Evolutionary conservation across 2,329 filamentous ascomycete genomes (phyloP).

Genomic region (Neurospora sp.): DNA sequence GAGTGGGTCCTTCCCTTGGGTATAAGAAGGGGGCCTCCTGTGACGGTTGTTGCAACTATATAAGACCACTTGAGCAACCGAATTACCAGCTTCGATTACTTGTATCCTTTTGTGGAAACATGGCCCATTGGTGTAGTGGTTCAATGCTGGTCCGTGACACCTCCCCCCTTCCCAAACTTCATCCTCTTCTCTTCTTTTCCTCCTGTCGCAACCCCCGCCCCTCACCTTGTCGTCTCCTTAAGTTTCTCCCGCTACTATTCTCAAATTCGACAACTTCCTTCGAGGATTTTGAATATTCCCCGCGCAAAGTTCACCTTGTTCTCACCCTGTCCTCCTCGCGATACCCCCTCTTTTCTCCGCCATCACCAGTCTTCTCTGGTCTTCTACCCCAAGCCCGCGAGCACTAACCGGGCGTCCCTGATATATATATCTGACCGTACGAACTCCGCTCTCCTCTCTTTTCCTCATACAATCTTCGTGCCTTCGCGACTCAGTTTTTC

Average conservation of each 20-base stretch:
- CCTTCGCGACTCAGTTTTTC: background rate
- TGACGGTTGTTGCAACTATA: too few species aligned
- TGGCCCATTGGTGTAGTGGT: too few species aligned
- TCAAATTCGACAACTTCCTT: background rate
- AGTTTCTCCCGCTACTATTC: background rate
- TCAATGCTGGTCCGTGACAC: too few species aligned
- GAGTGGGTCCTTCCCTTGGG: background rate
- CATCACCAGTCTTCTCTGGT: background rate
- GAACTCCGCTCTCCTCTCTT: background rate
- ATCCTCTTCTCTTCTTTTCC: background rate
- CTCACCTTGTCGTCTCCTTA: background rate
- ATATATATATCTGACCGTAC: background rate
- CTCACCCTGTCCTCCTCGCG: background rate
- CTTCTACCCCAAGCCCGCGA: background rate
- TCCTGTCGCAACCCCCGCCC: background rate
- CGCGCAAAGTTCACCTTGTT: background rate
- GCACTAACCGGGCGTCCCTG: background rate
- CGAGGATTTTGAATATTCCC: background rate
- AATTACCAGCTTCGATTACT: too few species aligned
- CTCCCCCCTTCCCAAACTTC: background rate
- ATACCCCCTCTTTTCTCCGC: background rate
- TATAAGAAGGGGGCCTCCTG: background rate
- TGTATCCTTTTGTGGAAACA: too few species aligned
- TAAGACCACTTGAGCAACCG: too few species aligned
- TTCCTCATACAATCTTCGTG: rapidly evolving